Conservation (phyloP, 2,329 filamentous ascomycete genomes). For the Fusarium neocosmosporiellum region DNA sequence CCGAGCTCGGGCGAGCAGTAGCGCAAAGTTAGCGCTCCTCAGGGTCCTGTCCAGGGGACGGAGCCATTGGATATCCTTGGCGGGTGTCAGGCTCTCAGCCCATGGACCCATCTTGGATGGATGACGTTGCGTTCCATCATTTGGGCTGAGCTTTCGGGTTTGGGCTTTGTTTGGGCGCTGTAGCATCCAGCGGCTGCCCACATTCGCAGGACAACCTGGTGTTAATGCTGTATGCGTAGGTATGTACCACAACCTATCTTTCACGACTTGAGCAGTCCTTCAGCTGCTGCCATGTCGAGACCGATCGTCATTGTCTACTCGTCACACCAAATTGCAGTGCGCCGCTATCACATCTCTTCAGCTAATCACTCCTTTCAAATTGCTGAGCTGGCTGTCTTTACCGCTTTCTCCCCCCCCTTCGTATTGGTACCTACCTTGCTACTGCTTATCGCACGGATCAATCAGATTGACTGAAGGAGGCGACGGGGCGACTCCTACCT, state of each 20-base stretch:
- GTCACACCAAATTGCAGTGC: background rate
- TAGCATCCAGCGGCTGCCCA: slow-evolving; percentile 8
- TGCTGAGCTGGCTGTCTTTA: background rate
- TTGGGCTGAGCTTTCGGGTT: slow-evolving; percentile 30
- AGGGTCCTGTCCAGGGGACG: slow-evolving; percentile 22
- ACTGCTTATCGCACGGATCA: slow-evolving; percentile 25
- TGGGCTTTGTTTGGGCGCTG: slow-evolving; percentile 19
- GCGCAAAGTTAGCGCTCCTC: slow-evolving; percentile 28
- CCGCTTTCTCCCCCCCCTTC: slow-evolving; percentile 13
- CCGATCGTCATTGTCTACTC: background rate
- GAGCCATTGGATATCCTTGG: slow-evolving; percentile 8
- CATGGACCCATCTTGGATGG: slow-evolving; percentile 1
- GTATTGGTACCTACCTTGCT: slow-evolving; percentile 15
- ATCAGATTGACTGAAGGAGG: slow-evolving; percentile 22
- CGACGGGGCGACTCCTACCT: slow-evolving; percentile 20
- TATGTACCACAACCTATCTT: background rate
- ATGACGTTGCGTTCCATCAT: slow-evolving; percentile 32
- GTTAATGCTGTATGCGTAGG: background rate
- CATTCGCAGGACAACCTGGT: background rate
- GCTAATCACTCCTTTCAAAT: slow-evolving; percentile 6
- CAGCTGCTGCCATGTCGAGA: background rate
- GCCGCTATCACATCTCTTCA: slow-evolving; percentile 2
- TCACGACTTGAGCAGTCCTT: background rate
- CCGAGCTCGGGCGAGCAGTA: slow-evolving; percentile 11
- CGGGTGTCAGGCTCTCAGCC: slow-evolving; percentile 30